Conservation (phyloP, 495 filamentous ascomycete species). For the Penicillium paxilli region DNA sequence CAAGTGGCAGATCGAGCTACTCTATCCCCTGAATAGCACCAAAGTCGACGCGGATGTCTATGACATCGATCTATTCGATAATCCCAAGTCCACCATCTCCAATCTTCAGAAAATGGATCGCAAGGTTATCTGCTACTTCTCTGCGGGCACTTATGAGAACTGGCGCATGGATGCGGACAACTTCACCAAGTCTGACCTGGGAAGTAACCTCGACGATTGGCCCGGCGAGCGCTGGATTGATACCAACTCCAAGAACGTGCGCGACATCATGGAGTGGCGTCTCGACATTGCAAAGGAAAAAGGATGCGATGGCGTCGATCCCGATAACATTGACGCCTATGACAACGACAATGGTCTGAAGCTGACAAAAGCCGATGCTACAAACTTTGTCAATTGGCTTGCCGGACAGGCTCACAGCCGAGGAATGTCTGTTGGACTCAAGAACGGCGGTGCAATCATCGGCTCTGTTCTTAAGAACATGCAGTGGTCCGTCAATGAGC, state of each 20-base stretch:
- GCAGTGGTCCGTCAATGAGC: conserved; percentile 72
- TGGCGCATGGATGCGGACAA: conserved; percentile 54
- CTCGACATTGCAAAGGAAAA: conserved; percentile 57
- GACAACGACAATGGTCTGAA: conserved; percentile 55
- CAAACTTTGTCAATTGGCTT: conserved; percentile 61
- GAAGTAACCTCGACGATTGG: conserved; percentile 59
- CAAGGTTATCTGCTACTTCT: conserved; percentile 75
- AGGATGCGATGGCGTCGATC: conserved; percentile 71
- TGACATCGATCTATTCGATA: conserved; percentile 65
- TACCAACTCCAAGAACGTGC: conserved; percentile 53
- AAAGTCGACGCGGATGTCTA: conserved; percentile 51
- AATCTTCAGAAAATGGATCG: conserved; percentile 47
- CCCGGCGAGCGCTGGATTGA: conserved; percentile 67
- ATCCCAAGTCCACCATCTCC: conserved; percentile 41
- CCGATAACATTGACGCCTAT: conserved; percentile 72
- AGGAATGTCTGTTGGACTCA: conserved; percentile 59
- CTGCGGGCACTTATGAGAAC: conserved; percentile 63
- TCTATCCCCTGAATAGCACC: conserved; percentile 42
- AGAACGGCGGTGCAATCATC: conserved; percentile 65
- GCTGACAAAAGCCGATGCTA: conserved; percentile 53
- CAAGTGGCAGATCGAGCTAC: conserved; percentile 58
- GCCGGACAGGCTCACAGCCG: conserved; percentile 48
- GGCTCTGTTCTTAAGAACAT: conserved; percentile 52
- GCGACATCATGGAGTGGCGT: conserved; percentile 59
- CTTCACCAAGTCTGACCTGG: conserved; percentile 55